A percentile compares a stretch with the other conserved stretches of the same genome.
Evolutionary conservation across 352 stramenopile species (phyloP).

Genomic region (Phytophthora quininea): DNA sequence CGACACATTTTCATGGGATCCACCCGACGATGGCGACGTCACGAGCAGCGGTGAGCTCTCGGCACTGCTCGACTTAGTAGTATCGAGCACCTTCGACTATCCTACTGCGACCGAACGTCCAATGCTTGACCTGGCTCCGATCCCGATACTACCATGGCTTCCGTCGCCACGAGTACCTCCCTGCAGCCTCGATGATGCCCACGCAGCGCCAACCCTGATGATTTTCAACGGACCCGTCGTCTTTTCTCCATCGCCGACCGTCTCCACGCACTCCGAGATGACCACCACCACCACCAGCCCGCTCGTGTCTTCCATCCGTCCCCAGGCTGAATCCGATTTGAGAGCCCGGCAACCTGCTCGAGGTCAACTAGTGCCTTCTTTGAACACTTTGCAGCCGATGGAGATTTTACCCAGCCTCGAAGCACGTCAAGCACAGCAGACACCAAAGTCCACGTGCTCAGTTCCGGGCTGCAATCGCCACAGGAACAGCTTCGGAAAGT

Average conservation of each 20-base stretch:
- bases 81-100: slow-evolving; percentile 11
- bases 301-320: background rate
- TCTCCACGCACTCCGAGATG: no score
- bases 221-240: no score
- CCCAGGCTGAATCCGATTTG: background rate
- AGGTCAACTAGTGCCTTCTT: background rate
- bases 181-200: background rate
- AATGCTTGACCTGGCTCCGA: no score
- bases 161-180: background rate
- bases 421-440: background rate
- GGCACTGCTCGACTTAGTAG: slow-evolving; percentile 33
- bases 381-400: background rate
- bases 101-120: slow-evolving; percentile 5
- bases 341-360: background rate
- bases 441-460: slow-evolving; percentile 36
- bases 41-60: slow-evolving; percentile 15
- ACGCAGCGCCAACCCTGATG: background rate
- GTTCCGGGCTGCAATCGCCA: slow-evolving; percentile 72
- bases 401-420: background rate
- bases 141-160: background rate
- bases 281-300: no score
- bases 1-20: background rate
- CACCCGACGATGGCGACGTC: background rate
- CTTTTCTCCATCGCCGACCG: no score
- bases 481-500: slow-evolving; percentile 72